phyloP scores from a whole-genome alignment of 2,329 filamentous ascomycete genomes.

The Clarireedia paspali region DNA sequence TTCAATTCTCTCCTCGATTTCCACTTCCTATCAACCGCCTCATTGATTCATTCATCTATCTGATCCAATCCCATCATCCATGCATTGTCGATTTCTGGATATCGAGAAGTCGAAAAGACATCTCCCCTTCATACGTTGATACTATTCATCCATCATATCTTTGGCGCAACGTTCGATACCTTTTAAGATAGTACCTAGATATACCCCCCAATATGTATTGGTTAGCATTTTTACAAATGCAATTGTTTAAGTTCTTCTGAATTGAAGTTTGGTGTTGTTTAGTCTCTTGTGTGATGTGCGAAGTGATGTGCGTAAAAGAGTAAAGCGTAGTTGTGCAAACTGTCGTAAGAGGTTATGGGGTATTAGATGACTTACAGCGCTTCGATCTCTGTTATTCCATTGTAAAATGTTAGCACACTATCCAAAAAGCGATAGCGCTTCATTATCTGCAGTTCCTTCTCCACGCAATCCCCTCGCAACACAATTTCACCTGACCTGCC shows the following conservation, averaged over 20 bases:
- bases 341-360: not conserved
- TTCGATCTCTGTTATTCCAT: constrained; percentile 65
- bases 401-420: constrained; percentile 1
- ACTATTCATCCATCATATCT: constrained; percentile 47
- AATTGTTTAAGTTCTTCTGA: too few species aligned
- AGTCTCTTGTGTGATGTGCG: not conserved
- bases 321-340: not conserved
- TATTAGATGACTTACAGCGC: constrained; percentile 59
- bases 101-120: not conserved
- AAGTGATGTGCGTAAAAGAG: not conserved
- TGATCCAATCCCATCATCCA: too few species aligned
- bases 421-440: not conserved
- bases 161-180: constrained; percentile 78
- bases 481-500: too few species aligned
- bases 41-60: too few species aligned
- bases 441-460: too few species aligned
- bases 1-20: too few species aligned
- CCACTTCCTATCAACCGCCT: too few species aligned
- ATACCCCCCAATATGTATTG: constrained; percentile 14
- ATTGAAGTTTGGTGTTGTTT: not conserved
- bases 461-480: too few species aligned
- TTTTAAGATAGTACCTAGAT: constrained; percentile 79
- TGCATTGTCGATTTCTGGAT: not conserved
- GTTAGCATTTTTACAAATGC: not conserved
- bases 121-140: not conserved